phyloP scores from a whole-genome alignment of 495 filamentous ascomycete species.

The Trichoderma virens region DNA sequence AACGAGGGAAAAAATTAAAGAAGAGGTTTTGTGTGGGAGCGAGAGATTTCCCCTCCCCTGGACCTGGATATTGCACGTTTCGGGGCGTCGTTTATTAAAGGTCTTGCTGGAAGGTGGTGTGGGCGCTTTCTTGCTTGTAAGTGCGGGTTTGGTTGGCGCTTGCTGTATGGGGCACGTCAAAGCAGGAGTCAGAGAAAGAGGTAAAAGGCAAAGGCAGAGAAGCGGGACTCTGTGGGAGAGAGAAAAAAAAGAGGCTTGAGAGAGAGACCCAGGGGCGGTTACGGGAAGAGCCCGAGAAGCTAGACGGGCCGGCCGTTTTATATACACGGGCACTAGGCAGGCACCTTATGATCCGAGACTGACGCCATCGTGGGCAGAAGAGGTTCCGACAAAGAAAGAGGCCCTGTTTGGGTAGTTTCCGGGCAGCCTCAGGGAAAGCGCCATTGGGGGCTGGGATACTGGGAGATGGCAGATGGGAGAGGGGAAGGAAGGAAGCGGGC shows the following conservation, averaged over 20 bases:
- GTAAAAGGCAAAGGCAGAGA: neutral
- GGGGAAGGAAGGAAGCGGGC: neutral
- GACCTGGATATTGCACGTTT: neutral
- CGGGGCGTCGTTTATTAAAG: conserved; percentile 1
- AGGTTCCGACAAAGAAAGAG: neutral
- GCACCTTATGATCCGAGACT: neutral
- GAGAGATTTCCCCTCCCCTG: neutral
- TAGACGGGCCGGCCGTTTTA: neutral
- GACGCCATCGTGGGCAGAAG: conserved; percentile 3
- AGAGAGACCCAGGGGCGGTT: neutral
- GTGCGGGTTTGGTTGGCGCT: conserved; percentile 7
- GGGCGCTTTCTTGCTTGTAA: neutral
- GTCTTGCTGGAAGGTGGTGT: conserved; percentile 1
- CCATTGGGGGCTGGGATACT: neutral
- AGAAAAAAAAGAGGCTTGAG: neutral
- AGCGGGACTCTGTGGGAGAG: neutral
- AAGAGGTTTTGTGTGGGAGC: neutral
- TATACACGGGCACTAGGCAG: neutral
- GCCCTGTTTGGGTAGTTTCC: neutral
- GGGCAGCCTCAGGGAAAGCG: neutral
- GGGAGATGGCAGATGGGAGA: too few relatives aligned
- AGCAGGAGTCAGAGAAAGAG: neutral
- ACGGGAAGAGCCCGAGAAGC: neutral
- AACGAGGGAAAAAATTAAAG: neutral
- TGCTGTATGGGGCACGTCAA: conserved; percentile 8